Evolutionary conservation across 2,329 filamentous ascomycete genomes (phyloP).

Genomic region (Fusarium humuli): DNA sequence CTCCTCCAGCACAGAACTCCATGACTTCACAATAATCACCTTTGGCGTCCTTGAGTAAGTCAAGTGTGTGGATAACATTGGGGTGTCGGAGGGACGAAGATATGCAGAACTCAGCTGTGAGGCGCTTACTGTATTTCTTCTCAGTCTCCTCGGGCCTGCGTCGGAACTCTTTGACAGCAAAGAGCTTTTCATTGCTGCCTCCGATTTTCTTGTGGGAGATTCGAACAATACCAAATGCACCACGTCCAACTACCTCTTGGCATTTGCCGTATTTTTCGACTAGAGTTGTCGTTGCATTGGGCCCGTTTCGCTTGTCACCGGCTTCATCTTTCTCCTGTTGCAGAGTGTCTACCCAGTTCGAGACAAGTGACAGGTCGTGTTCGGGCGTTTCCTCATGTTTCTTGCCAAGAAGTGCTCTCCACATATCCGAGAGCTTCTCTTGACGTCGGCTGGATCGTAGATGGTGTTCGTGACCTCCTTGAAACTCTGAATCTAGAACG

Average conservation of each 20-base stretch:
- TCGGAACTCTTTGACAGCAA: conserved; percentile 98
- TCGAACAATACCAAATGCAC: conserved; percentile 95
- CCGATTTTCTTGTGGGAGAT: conserved; percentile 96
- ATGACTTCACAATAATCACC: conserved; percentile 99
- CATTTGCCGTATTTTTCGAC: conserved; percentile 99
- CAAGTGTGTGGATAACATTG: conserved; percentile 97
- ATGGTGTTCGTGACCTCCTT: conserved; percentile 85
- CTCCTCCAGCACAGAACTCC: conserved; percentile 98
- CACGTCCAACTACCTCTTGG: conserved; percentile 94
- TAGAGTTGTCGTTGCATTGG: conserved; percentile 77
- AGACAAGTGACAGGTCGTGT: conserved; percentile 90
- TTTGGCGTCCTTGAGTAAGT: conserved; percentile 94
- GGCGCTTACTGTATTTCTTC: conserved; percentile 97
- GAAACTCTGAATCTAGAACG: conserved; percentile 60
- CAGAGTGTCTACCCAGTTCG: conserved; percentile 94
- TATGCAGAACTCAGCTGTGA: conserved; percentile 98
- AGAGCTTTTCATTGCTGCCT: conserved; percentile 86
- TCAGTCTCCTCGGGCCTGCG: conserved; percentile 92
- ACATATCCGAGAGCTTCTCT: conserved; percentile 93
- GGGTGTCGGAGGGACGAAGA: conserved; percentile 96
- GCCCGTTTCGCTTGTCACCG: conserved; percentile 80
- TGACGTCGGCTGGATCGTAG: conserved; percentile 91
- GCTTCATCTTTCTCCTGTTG: conserved; percentile 90
- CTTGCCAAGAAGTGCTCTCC: conserved; percentile 86
- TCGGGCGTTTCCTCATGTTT: conserved; percentile 82